phyloP scores from a whole-genome alignment of 495 filamentous ascomycete species.

The Recurvomyces mirabilis region DNA sequence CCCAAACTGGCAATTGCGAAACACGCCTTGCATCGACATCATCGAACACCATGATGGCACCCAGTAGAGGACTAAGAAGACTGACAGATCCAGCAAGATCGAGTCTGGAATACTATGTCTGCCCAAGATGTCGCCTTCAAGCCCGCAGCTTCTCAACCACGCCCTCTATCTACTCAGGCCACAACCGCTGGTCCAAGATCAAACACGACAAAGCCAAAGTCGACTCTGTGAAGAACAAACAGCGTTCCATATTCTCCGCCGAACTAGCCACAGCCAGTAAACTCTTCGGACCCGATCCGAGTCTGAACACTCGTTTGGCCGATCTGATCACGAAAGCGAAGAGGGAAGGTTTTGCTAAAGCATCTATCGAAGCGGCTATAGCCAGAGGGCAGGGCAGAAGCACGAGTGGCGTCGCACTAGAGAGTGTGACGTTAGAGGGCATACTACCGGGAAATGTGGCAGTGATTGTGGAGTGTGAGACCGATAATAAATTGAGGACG shows the following conservation, averaged over 20 bases:
- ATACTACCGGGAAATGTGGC: conserved; percentile 70
- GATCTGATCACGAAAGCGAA: conserved; percentile 66
- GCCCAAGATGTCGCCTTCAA: conserved; percentile 5
- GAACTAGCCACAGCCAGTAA: conserved; percentile 48
- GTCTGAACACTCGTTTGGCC: conserved; percentile 62
- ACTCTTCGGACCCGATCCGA: conserved; percentile 56
- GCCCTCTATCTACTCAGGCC: conserved; percentile 48
- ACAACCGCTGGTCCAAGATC: conserved; percentile 92
- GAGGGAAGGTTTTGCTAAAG: conserved; percentile 75
- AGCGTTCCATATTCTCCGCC: conserved; percentile 37
- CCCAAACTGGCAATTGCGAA: no score
- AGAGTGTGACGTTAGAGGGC: conserved; percentile 67
- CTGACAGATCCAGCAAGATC: not conserved
- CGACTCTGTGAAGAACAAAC: conserved; percentile 48
- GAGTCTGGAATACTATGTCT: conserved; percentile 2
- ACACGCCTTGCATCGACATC: no score
- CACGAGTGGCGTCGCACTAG: conserved; percentile 56
- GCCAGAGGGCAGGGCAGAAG: conserved; percentile 78
- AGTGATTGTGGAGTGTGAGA: conserved; percentile 70
- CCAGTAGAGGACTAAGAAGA: conserved; percentile 13
- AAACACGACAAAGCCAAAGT: conserved; percentile 82
- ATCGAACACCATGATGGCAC: conserved; percentile 9
- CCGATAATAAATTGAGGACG: conserved; percentile 63
- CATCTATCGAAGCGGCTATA: conserved; percentile 69
- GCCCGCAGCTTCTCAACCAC: conserved; percentile 43